Conservation (phyloP, 768 basidiomycete species). For the Dacryopinax primogenitus region DNA sequence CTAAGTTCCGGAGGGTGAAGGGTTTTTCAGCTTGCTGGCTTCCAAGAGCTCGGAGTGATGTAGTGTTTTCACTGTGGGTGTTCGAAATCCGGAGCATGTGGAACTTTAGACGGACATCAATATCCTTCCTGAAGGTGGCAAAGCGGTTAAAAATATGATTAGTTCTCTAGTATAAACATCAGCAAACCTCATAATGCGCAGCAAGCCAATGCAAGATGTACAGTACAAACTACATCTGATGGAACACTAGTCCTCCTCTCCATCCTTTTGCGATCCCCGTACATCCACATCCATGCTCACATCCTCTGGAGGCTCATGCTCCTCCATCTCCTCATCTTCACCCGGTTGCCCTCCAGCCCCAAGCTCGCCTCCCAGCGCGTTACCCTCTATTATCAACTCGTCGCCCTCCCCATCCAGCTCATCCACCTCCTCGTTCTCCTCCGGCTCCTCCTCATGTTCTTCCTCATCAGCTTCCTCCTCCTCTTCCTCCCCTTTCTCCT, state of each 20-base stretch:
- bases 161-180: no score
- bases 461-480: slow-evolving; percentile 19
- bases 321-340: slow-evolving; percentile 17
- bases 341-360: slow-evolving; percentile 29
- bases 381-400: slow-evolving; percentile 23
- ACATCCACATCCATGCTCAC: slow-evolving; percentile 9
- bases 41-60: no score
- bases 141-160: no score
- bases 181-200: not conserved
- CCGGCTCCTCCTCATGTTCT: slow-evolving; percentile 9
- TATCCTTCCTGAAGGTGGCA: no score
- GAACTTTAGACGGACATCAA: no score
- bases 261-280: slow-evolving; percentile 18
- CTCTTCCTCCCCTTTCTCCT: slow-evolving; percentile 20
- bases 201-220: not conserved
- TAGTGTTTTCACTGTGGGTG: no score
- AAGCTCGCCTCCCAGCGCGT: slow-evolving; percentile 23
- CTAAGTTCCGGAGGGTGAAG: no score
- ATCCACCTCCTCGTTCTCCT: slow-evolving; percentile 14
- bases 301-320: slow-evolving; percentile 10
- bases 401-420: slow-evolving; percentile 19
- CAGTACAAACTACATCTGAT: not conserved
- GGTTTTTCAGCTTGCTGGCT: no score
- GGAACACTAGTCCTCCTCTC: not conserved
- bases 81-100: no score